These are phyloP conservation scores for Xylariaceae sp. DNA, from an alignment of 2,329 filamentous ascomycete species.

Conservation along the genomic window DNA sequence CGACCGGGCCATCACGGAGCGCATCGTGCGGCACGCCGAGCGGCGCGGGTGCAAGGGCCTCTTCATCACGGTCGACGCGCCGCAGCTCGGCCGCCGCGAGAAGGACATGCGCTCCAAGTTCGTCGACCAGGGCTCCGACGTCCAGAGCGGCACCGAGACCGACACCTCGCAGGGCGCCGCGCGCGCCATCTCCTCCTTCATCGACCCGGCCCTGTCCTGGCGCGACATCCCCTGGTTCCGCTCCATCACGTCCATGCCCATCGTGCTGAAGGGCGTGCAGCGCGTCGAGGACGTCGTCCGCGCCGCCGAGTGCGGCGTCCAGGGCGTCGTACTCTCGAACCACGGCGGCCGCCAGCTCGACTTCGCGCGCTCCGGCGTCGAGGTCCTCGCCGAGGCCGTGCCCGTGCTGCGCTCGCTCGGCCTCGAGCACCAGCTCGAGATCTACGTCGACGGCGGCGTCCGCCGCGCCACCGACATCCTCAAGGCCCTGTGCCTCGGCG, in stretches of 20 bases:
- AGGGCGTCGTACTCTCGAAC: conserved; percentile 93
- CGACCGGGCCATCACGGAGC: conserved; percentile 86
- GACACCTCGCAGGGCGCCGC: conserved; percentile 92
- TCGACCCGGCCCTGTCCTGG: conserved; percentile 93
- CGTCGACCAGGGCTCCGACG: conserved; percentile 78
- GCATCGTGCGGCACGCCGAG: conserved; percentile 92
- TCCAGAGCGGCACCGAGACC: conserved; percentile 77
- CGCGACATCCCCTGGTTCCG: conserved; percentile 93
- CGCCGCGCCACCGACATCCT: conserved; percentile 91
- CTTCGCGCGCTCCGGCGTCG: conserved; percentile 85
- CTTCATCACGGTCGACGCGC: conserved; percentile 98
- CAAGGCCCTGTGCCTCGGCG: conserved; percentile 92
- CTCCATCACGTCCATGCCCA: conserved; percentile 89
- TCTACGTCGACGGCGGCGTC: conserved; percentile 90
- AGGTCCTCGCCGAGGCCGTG: conserved; percentile 93
- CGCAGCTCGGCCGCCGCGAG: conserved; percentile 90
- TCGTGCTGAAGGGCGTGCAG: conserved; percentile 96
- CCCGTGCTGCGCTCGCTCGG: conserved; percentile 78
- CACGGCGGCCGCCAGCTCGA: conserved; percentile 95
- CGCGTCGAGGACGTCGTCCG: conserved; percentile 91
- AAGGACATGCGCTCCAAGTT: conserved; percentile 98
- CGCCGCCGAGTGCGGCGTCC: conserved; percentile 80
- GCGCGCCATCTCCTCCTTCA: conserved; percentile 93
- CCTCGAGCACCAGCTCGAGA: conserved; percentile 77
- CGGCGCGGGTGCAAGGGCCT: conserved; percentile 89